Evolutionary conservation across 805 yeast genomes (phyloP), one percentile per base, ranked within the genome.

Genomic region (Starmerella khaoyaiensis): DNA sequence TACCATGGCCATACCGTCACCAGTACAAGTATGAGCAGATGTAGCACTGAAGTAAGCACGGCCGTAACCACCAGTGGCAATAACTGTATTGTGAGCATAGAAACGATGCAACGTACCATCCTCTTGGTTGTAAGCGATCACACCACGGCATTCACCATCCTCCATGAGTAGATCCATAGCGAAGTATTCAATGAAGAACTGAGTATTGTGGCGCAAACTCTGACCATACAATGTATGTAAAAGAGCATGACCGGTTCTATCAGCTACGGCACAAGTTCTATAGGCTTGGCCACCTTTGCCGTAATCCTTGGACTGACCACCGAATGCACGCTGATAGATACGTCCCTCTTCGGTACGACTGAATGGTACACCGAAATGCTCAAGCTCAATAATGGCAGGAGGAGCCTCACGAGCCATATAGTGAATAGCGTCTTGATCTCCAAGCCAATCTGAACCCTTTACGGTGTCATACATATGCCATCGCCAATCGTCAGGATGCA

Each of bases 401-500:
- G 97, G 95, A 20, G 98, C 98, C 66, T 87, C 97, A 61, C 84
- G 76, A 41, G 98, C 87, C 98, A 87, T 87, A 67, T 87, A 87
- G 66, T 87, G 97, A 59, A 90, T 87, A 39, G 97, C 95, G 59
- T 87, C 98, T 68, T 87, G 98, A 65, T 87, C 98, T 57, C 98
- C 98, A 47, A 87, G 74, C 98, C 98, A 87, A 66, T 87, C 98
- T 8, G 96, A 84, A 48, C 98, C 98, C 67, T 87, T 87, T 53
- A 87, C 97, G 54, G 98, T 87, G 60, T 87, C 98, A 65, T 90
- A 87, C 96, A 87, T 86, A 64, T 87, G 98, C 96, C 97, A 90
- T 63, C 82, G 93, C 98, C 98, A 87, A 68, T 86, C 86, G 63
- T 87, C 98, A 51, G 73, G 70, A 68, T 90, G 97, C 94, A 87